Percentiles rank a stretch among this genome's conserved stretches.
These are phyloP conservation scores for Zygosaccharomyces pseudobailii DNA, from an alignment of 1,139 yeast genomes.

Conservation along the genomic window DNA sequence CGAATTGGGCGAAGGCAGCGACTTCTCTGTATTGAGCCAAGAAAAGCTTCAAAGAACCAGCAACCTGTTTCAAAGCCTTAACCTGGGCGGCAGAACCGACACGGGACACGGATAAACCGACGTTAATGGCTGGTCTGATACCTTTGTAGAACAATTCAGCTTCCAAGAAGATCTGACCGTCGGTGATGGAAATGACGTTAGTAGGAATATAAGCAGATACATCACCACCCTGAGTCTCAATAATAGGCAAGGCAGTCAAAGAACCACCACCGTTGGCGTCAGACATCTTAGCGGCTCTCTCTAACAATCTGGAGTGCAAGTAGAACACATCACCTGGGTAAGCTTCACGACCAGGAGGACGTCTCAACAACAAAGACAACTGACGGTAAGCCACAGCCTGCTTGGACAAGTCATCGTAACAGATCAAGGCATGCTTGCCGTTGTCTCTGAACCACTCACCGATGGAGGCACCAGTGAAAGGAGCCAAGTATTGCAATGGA, in stretches of 20 bases:
- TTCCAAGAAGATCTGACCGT: conserved; percentile 98
- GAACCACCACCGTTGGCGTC: conserved; percentile 89
- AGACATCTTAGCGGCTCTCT: conserved; percentile 97
- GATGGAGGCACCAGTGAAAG: conserved; percentile 99
- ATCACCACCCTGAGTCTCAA: conserved; percentile 99
- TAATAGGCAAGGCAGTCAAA: conserved; percentile 91
- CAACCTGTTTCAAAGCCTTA: conserved; percentile 99
- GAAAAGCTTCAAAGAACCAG: conserved; percentile 99
- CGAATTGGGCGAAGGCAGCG: conserved; percentile 99
- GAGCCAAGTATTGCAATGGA: conserved; percentile 99
- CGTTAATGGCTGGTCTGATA: conserved; percentile 99
- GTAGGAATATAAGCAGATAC: conserved; percentile 97
- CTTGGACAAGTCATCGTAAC: conserved; percentile 97
- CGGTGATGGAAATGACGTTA: conserved; percentile 94
- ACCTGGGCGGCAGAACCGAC: conserved; percentile 99
- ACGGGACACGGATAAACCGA: conserved; percentile 99
- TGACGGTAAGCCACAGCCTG: conserved; percentile 99
- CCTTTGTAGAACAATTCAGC: conserved; percentile 99
- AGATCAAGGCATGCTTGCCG: conserved; percentile 94
- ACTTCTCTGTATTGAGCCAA: conserved; percentile 99
- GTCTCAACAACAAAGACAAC: conserved; percentile 93
- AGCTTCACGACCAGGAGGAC: conserved; percentile 97
- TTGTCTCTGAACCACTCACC: conserved; percentile 99
- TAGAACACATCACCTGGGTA: conserved; percentile 97
- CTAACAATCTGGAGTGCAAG: conserved; percentile 93